Conservation (phyloP, 345 rosid species). For the Balakata baccata region DNA sequence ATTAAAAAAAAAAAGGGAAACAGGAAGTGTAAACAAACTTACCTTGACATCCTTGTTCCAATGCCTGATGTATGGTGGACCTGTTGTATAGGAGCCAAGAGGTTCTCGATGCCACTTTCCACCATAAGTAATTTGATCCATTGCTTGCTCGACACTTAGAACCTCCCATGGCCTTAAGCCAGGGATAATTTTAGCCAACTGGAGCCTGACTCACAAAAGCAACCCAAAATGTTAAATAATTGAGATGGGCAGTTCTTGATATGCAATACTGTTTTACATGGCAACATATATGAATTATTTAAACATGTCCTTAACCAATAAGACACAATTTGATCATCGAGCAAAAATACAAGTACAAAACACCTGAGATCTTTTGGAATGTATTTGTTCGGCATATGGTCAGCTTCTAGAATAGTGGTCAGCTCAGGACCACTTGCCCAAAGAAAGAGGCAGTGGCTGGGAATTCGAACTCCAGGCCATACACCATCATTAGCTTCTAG, state of each 20-base stretch:
- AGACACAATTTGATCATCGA: conserved; percentile 6
- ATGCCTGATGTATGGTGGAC: conserved; percentile 73
- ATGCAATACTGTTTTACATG: neutral
- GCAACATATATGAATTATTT: neutral
- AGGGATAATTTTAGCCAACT: conserved; percentile 65
- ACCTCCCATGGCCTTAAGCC: conserved; percentile 98
- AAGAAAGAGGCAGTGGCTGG: conserved; percentile 84
- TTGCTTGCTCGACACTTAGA: conserved; percentile 86
- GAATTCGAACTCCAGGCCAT: conserved; percentile 88
- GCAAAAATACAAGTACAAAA: conserved; percentile 2
- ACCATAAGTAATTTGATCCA: conserved; percentile 77
- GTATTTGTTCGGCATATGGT: conserved; percentile 92
- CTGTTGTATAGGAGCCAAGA: conserved; percentile 66
- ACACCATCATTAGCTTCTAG: conserved; percentile 78
- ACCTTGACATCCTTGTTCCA: conserved; percentile 69
- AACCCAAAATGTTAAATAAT: neutral
- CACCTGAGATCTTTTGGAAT: conserved; percentile 85
- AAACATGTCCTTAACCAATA: neutral
- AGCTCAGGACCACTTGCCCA: conserved; percentile 94
- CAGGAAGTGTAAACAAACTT: neutral
- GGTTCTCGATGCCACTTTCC: conserved; percentile 91
- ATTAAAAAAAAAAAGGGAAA: neutral
- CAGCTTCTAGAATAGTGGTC: conserved; percentile 65
- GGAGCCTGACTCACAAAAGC: conserved; percentile 40
- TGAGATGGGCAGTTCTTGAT: neutral